A percentile compares a stretch with the other conserved stretches of the same genome.
phyloP scores from a whole-genome alignment of 1,284 basidiomycete species.

The Amylostereum areolatum region DNA sequence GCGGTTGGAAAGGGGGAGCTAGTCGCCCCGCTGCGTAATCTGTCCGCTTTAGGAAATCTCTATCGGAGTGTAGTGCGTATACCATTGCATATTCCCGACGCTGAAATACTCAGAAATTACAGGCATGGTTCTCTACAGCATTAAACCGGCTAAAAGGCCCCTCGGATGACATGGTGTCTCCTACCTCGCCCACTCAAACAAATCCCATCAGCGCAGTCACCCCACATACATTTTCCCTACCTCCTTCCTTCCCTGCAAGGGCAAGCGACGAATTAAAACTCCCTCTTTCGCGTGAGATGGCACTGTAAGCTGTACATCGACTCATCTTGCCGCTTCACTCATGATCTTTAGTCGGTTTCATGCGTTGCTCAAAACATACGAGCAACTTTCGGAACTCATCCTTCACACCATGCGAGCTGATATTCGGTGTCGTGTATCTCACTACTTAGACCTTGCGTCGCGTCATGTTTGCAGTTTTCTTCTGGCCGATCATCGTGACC shows the following conservation, averaged over 20 bases:
- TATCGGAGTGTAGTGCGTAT: conserved; percentile 82
- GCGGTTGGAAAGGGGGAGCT: conserved; percentile 61
- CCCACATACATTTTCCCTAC: conserved; percentile 42
- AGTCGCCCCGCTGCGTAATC: conserved; percentile 70
- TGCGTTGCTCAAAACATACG: conserved; percentile 84
- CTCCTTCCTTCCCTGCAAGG: conserved; percentile 27
- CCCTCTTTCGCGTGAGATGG: conserved; percentile 83
- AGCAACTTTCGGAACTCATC: conserved; percentile 82
- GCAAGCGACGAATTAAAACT: conserved; percentile 52
- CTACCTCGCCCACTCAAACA: conserved; percentile 56
- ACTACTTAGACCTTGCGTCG: conserved; percentile 78
- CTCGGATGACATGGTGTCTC: conserved; percentile 60
- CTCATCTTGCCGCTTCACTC: conserved; percentile 3
- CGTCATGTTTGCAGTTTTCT: conserved; percentile 45
- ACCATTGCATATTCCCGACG: neutral
- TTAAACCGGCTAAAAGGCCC: conserved; percentile 60
- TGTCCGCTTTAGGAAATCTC: conserved; percentile 75
- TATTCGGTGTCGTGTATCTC: conserved; percentile 79
- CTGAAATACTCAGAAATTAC: conserved; percentile 32
- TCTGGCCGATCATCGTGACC: conserved; percentile 2
- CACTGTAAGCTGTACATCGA: conserved; percentile 59
- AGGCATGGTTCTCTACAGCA: conserved; percentile 81
- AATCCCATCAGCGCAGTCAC: conserved; percentile 49
- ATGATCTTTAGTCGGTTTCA: conserved; percentile 71
- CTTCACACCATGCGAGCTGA: conserved; percentile 89